Evolutionary conservation across 2,329 filamentous ascomycete genomes (phyloP), one percentile per base, ranked within the genome.

Genomic region (Phoma sp.): DNA sequence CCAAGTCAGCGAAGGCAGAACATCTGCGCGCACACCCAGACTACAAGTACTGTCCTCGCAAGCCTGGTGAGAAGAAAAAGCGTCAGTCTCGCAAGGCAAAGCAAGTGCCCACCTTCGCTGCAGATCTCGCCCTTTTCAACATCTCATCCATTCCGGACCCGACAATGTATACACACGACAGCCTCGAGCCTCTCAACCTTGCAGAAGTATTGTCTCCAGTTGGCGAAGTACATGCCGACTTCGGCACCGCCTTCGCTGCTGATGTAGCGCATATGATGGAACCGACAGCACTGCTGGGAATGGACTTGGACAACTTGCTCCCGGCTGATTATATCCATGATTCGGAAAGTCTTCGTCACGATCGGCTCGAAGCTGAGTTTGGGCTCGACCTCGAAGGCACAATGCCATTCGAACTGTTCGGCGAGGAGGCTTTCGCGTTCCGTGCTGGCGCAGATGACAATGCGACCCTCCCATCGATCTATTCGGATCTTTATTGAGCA

Each of bases 31-130:
- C 56, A 43, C 58, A 66, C 32, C 67, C 67, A 3, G 61, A 64
- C 29, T 70, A 70, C 57, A 68, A 68, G 58, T 70, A 69, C 54
- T 58, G 25, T 27, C 67, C 67, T 53, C 57, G 67, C 6, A 68
- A 65, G 58, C 62, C 65, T 24, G 64, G 65, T 35, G 39, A 68
- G 59, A 70, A 68, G 50, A 67, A 68, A 60, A 69, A 68, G 58
- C 63, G 67, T 35, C 65, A 64, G 41, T 65, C 65, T 37, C 64
- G 64, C 39, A 69, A 70, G 51, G 47, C 56, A 35, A 60, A 58
- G 47, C 53, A 47, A 44, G 60, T 60, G 39, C 50, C 60, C 27
- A 36, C 46, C 3, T 46, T 55, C 21, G 58, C 56, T 27, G 31
- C 55, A 48, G 48, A 33, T 21, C 38, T 43, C 7, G 32, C 48